Conservation (phyloP, 495 filamentous ascomycete genomes). For the Immersiella caudata region DNA sequence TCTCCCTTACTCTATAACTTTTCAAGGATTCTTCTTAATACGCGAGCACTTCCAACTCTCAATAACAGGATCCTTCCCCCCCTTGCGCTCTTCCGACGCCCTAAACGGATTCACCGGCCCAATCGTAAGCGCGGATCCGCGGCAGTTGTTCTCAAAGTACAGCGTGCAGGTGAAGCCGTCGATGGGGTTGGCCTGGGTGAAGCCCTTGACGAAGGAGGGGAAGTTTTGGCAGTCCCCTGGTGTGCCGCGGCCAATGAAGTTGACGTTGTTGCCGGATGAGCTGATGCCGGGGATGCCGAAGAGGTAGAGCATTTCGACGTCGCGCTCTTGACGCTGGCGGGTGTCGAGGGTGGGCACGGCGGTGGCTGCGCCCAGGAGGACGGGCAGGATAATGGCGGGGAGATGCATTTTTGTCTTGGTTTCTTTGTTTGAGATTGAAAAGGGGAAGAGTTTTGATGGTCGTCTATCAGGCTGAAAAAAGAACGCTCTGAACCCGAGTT, state of each 20-base stretch:
- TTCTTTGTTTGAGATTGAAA: not conserved
- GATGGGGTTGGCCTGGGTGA: constrained; percentile 11
- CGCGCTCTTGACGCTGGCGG: constrained; percentile 10
- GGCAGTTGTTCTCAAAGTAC: constrained; percentile 12
- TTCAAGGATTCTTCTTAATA: not conserved
- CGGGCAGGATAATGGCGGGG: constrained; percentile 3
- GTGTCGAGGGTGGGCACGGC: constrained; percentile 3
- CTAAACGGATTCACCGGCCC: constrained; percentile 3
- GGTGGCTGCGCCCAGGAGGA: not conserved
- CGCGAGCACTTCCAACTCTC: constrained; percentile 13
- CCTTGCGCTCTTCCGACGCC: not conserved
- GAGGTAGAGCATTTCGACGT: constrained; percentile 14
- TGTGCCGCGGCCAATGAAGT: constrained; percentile 13
- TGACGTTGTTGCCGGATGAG: constrained; percentile 3
- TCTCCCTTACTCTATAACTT: not conserved
- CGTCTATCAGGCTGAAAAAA: too few relatives aligned
- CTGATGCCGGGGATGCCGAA: constrained; percentile 14
- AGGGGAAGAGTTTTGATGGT: too few relatives aligned
- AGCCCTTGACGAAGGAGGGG: constrained; percentile 18
- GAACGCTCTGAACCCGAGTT: too few relatives aligned
- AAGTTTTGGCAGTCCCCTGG: constrained; percentile 12
- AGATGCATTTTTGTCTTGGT: constrained; percentile 10
- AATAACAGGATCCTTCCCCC: constrained; percentile 7
- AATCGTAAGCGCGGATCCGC: constrained; percentile 7
- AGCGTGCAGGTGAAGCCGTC: constrained; percentile 16